Evolutionary conservation across 495 filamentous ascomycete species (phyloP).

Genomic region (Neurospora tetraspora): DNA sequence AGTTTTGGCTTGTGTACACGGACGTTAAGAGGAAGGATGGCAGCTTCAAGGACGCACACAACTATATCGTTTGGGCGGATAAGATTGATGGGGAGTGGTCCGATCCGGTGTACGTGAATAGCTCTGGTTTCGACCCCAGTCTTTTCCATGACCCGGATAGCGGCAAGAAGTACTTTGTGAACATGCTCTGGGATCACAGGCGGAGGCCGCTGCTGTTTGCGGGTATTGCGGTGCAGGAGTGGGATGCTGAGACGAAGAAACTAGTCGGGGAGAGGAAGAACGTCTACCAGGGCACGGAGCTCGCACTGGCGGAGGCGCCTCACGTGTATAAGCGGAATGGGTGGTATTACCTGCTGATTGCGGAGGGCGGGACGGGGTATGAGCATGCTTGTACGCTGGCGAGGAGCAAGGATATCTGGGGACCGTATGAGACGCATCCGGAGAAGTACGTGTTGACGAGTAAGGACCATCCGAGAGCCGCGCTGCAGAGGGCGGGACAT

Average conservation of each 20-base stretch:
- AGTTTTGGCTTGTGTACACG: slow-evolving; percentile 48
- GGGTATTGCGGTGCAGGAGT: slow-evolving; percentile 42
- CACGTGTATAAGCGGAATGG: slow-evolving; percentile 55
- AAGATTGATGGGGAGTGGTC: slow-evolving; percentile 45
- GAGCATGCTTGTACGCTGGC: slow-evolving; percentile 45
- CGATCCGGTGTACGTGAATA: slow-evolving; percentile 43
- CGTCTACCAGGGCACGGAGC: slow-evolving; percentile 45
- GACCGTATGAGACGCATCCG: slow-evolving; percentile 48
- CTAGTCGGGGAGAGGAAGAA: slow-evolving; percentile 38
- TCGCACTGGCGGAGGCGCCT: slow-evolving; percentile 49
- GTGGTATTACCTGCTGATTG: slow-evolving; percentile 60
- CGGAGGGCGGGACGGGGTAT: slow-evolving; percentile 54
- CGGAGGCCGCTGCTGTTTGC: slow-evolving; percentile 33
- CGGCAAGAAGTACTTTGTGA: slow-evolving; percentile 45
- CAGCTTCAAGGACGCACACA: slow-evolving; percentile 44
- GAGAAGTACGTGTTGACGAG: slow-evolving; percentile 35
- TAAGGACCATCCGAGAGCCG: slow-evolving; percentile 33
- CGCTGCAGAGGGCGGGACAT: slow-evolving; percentile 47
- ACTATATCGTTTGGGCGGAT: slow-evolving; percentile 40
- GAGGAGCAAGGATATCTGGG: slow-evolving; percentile 43
- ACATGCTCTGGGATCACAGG: slow-evolving; percentile 45
- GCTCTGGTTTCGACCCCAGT: slow-evolving; percentile 47
- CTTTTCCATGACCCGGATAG: slow-evolving; percentile 47
- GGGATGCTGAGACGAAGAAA: slow-evolving; percentile 31
- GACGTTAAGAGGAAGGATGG: slow-evolving; percentile 49